These are phyloP conservation scores for Pseudodiploospora longispora DNA, from an alignment of 2,329 filamentous ascomycete genomes.

Conservation along the genomic window DNA sequence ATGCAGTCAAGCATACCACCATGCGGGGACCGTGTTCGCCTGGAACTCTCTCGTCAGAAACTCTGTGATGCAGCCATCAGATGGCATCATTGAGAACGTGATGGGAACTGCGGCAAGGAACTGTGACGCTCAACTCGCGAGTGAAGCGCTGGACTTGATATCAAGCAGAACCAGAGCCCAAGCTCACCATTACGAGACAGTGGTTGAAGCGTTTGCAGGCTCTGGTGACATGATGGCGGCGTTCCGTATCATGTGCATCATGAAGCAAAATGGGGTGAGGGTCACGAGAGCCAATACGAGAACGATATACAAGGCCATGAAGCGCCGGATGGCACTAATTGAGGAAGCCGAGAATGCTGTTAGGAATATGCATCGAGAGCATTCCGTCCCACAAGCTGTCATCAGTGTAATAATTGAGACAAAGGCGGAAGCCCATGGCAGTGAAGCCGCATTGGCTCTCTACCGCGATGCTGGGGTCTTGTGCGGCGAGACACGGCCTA, in stretches of 20 bases:
- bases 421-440: slow-evolving; percentile 19
- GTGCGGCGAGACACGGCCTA: slow-evolving; percentile 18
- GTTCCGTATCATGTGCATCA: slow-evolving; percentile 63
- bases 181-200: slow-evolving; percentile 68
- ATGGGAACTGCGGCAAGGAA: slow-evolving; percentile 63
- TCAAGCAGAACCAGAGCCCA: slow-evolving; percentile 39
- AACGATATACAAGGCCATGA: slow-evolving; percentile 51
- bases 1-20: slow-evolving; percentile 57
- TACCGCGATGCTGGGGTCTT: slow-evolving; percentile 22
- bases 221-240: slow-evolving; percentile 55
- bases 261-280: slow-evolving; percentile 48
- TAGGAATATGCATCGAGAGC: slow-evolving; percentile 35
- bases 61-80: slow-evolving; percentile 36
- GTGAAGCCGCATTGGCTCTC: slow-evolving; percentile 23
- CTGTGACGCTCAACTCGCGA: slow-evolving; percentile 61
- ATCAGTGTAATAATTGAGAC: slow-evolving; percentile 28
- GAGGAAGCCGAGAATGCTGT: slow-evolving; percentile 49
- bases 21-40: slow-evolving; percentile 56
- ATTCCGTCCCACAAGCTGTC: slow-evolving; percentile 29
- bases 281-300: slow-evolving; percentile 54
- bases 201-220: slow-evolving; percentile 62
- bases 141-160: slow-evolving; percentile 53
- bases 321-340: slow-evolving; percentile 35
- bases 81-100: slow-evolving; percentile 58
- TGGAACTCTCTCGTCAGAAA: slow-evolving; percentile 59